Evolutionary conservation across 129 eudicot species (phyloP).

Genomic region (Saposhnikovia divaricata): DNA sequence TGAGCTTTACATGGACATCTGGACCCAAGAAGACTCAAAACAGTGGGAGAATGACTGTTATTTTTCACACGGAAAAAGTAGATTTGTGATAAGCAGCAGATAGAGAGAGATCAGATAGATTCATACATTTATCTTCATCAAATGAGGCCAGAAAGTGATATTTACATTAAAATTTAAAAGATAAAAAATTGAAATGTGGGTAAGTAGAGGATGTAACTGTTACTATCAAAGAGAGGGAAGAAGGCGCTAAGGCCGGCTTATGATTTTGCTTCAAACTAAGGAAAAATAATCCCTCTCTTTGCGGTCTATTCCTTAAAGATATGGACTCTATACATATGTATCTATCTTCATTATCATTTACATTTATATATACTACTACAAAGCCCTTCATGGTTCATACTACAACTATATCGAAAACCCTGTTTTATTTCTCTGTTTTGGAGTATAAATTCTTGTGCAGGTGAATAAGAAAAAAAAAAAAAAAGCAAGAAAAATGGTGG

Average conservation of each 20-base stretch:
- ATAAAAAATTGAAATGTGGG: background rate
- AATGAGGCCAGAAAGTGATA: background rate
- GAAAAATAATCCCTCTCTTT: conserved; percentile 35
- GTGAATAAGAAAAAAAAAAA: background rate
- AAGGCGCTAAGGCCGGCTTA: conserved; percentile 48
- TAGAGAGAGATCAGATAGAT: too few species aligned
- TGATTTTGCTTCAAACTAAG: conserved; percentile 45
- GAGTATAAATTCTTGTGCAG: background rate
- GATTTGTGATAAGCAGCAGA: too few species aligned
- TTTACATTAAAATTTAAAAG: background rate
- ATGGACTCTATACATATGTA: conserved; percentile 22
- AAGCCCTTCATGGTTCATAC: conserved; percentile 13
- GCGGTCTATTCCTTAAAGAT: conserved; percentile 49
- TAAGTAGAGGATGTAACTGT: conserved; percentile 19
- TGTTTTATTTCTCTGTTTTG: background rate
- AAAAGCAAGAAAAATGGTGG: conserved; percentile 27
- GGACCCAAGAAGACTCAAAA: too few species aligned
- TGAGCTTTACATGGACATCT: too few species aligned
- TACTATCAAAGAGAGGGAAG: conserved; percentile 32
- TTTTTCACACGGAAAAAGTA: background rate
- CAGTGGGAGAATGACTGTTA: too few species aligned
- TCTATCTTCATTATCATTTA: background rate
- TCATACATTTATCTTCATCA: background rate
- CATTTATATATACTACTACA: background rate
- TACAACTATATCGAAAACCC: background rate